Base-by-base conservation (phyloP, 1,284 basidiomycete genomes). In the Cystobasidiaceae sp. region DNA sequence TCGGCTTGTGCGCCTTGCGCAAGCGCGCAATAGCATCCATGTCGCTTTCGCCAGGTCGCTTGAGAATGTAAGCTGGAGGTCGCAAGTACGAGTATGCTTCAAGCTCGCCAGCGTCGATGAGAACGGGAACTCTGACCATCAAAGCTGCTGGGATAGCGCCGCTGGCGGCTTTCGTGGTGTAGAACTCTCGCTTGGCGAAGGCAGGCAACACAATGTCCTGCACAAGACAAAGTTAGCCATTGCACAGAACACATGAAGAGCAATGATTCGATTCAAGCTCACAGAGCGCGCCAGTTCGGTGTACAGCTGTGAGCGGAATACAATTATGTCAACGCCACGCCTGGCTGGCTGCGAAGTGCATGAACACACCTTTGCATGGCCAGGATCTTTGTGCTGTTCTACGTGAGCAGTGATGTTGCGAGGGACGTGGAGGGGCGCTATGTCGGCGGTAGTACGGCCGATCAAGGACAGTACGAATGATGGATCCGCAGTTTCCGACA, bases 181-280 rank as follows among this genome's bases (percentile, higher is more conserved):
- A 56, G 37, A 15, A 23, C 9, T 15, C 15, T 1, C 37, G 37
- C 17, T 44, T 17, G 7, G 33, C 37, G 13, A 56, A 56, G 4
- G 54, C 54, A 4, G 54, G 54, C 27, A 56, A 27, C n/a, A 56
- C 13, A 11, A 44, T 30, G n/a, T 56, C 37, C 54, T 56, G n/a
- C n/a, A n/a, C n/a, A n/a, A n/a, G n/a, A n/a, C n/a, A n/a, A n/a
- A n/a, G n/a, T n/a, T n/a, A n/a, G n/a, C n/a, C n/a, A n/a, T n/a
- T n/a, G n/a, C n/a, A n/a, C n/a, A n/a, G n/a, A n/a, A n/a, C n/a
- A n/a, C n/a, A n/a, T n/a, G n/a, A n/a, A n/a, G n/a, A n/a, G n/a
- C n/a, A n/a, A n/a, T n/a, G n/a, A n/a, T n/a, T n/a, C n/a, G n/a
- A n/a, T n/a, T n/a, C n/a, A n/a, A n/a, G n/a, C 37, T 39, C n/a